Base-by-base conservation (phyloP, 2,329 filamentous ascomycete species). In the Exophiala oligosperma region DNA sequence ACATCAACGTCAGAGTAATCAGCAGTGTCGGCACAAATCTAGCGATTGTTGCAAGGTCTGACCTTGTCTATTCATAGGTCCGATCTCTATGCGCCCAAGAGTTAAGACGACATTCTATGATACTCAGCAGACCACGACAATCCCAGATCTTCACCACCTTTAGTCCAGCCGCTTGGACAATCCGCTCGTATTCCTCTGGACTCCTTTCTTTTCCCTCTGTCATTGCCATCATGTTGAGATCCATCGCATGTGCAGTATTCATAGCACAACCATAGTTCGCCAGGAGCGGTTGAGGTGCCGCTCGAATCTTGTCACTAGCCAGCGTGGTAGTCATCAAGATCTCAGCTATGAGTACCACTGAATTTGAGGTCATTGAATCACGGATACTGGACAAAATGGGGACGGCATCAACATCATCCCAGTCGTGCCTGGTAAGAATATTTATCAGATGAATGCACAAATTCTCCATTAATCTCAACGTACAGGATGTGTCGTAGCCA, bases 211-310 rank as follows among this genome's bases (percentile, higher is more conserved):
- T 47, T 23, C 54, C 48, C 7, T 52, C 37, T 8, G 32, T 46
- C 54, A 57, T 57, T 49, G 52, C 46, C 54, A 57, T 52, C 54
- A 57, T 52, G 24, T 51, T 57, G 29, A 57, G 23, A 24, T 57
- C 54, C 54, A 57, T 57, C n/a, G 48, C 52, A 24, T 52, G 54
- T 3, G 54, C 49, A 14, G 43, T 17, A 23, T 23, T 43, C 54
- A 51, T 46, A 17, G 48, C 54, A 26, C 17, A 17, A 23, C 54
- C 54, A 17, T 52, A 57, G 28, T 57, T 57, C 6, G 54, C n/a
- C 21, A 57, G 49, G 28, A 57, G 29, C 21, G 54, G 54, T 14
- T 8, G 9, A 2, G 48, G 38, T 1, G 54, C 49, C 5, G 54
- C 11, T 37, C 24, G 26, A 32, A 52, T 17, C 23, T 52, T 44